Base-by-base conservation (phyloP, 2,329 filamentous ascomycete genomes). In the Epichloe aotearoae region DNA sequence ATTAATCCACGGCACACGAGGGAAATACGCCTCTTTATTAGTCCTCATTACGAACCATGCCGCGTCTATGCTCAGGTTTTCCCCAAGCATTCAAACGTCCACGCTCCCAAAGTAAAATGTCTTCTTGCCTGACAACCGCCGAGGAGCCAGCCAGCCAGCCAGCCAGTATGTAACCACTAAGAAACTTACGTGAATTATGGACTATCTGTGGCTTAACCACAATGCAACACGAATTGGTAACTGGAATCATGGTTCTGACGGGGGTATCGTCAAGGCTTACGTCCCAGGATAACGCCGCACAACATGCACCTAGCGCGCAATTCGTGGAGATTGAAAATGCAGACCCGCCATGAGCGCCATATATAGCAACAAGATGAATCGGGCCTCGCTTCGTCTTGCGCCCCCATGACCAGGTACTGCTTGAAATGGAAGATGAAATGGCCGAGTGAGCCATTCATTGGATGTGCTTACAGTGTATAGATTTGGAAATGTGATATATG, bases 211-310 rank as follows among this genome's bases (percentile, higher is more conserved):
- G 42, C 23, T 33, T 10, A 8, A 17, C 42, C 42, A 45, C 19
- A 45, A 45, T 45, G 23, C 15, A 15, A 45, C n/a, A 2, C 14
- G 10, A 30, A 45, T 30, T 45, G 42, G 26, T 30, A 45, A 10
- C 14, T 23, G 33, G 2, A 37, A 37, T 20, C 36, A 39, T 39
- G 36, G 46, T 30, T 17, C 12, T 38, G 20, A 26, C 34, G 38
- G 17, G 46, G 50, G 47, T 52, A 54, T 54, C 52, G 50, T 46
- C 43, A 42, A 41, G 30, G n/a, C 20, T 50, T 47, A 50, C 47
- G 37, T 47, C 37, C 47, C 50, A 34, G n/a, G 19, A 36, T 39
- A 43, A 47, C 47, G 47, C 50, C 47, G 40, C 11, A 48, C 42
- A 41, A 5, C 26, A 44, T n/a, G 51, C 41, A 36, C 45, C 26